A percentile compares a stretch with the other conserved stretches of the same genome.
phyloP scores from a whole-genome alignment of 768 basidiomycete genomes.

The Goffeauzyma gilvescens region DNA sequence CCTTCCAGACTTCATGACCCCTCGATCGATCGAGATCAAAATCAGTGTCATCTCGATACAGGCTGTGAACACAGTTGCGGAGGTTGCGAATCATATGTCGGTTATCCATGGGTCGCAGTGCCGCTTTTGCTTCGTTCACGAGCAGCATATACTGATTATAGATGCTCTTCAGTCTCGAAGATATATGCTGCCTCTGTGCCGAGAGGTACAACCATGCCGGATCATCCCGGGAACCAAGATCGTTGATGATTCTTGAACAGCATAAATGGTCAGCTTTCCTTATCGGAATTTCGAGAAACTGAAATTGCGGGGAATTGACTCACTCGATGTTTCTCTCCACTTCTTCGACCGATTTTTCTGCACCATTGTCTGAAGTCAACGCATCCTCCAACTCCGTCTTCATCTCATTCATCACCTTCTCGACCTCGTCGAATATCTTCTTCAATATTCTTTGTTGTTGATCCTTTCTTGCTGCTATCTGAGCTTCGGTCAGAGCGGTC shows the following conservation, averaged over 20 bases:
- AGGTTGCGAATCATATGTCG: conserved; percentile 9
- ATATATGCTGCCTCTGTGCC: conserved; percentile 68
- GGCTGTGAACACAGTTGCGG: conserved; percentile 10
- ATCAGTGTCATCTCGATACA: conserved; percentile 1
- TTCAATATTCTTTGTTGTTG: conserved; percentile 86
- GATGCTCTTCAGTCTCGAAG: conserved; percentile 51
- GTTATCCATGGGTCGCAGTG: conserved; percentile 1
- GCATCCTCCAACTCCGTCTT: conserved; percentile 53
- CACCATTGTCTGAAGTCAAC: conserved; percentile 36
- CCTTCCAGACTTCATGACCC: conserved; percentile 64
- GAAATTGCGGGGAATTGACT: conserved; percentile 19
- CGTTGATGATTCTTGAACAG: conserved; percentile 56
- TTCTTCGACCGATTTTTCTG: conserved; percentile 46
- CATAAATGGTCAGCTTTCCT: not conserved
- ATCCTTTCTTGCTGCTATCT: conserved; percentile 34
- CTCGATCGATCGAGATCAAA: conserved; percentile 34
- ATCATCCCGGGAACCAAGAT: conserved; percentile 69
- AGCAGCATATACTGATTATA: conserved; percentile 42
- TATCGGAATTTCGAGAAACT: not conserved
- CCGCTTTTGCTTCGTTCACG: not conserved
- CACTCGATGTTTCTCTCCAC: conserved; percentile 95
- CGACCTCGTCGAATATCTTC: conserved; percentile 87
- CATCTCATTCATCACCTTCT: conserved; percentile 89
- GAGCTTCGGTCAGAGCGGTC: conserved; percentile 2
- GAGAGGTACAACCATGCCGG: conserved; percentile 94